phyloP scores from a whole-genome alignment of 2,329 filamentous ascomycete species.

The Gaeumannomyces tritici region DNA sequence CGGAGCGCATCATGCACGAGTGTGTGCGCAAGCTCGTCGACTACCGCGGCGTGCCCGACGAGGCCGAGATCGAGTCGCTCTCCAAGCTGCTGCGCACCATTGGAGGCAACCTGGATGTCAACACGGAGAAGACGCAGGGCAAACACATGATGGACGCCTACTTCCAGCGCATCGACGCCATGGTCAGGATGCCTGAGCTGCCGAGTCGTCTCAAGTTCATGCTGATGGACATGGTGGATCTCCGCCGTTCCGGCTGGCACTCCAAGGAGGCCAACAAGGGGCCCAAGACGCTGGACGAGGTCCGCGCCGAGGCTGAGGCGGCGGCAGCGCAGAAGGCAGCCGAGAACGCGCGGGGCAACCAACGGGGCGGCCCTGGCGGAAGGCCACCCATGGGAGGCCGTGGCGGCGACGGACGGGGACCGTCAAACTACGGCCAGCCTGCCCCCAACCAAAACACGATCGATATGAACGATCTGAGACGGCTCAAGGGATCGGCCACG shows the following conservation, averaged over 20 bases:
- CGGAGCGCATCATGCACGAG: conserved; percentile 98
- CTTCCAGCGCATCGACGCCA: conserved; percentile 77
- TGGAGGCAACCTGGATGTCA: conserved; percentile 64
- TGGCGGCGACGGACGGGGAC: conserved; percentile 79
- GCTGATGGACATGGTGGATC: conserved; percentile 88
- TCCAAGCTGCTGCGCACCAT: conserved; percentile 89
- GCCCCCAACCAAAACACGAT: conserved; percentile 85
- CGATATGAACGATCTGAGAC: conserved; percentile 82
- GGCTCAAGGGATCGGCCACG: conserved; percentile 58
- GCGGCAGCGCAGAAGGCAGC: conserved; percentile 71
- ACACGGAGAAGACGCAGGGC: conserved; percentile 60
- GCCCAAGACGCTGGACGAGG: conserved; percentile 90
- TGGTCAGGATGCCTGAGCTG: conserved; percentile 71
- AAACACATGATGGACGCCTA: conserved; percentile 84
- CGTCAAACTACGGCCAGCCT: conserved; percentile 61
- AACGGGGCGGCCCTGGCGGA: conserved; percentile 58
- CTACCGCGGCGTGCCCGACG: conserved; percentile 85
- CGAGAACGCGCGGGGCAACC: conserved; percentile 51
- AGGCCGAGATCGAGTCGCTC: conserved; percentile 92
- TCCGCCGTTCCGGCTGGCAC: conserved; percentile 67
- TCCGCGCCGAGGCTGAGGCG: conserved; percentile 72
- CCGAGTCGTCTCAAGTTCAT: conserved; percentile 90
- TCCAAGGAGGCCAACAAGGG: conserved; percentile 90
- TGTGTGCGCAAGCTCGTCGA: conserved; percentile 96
- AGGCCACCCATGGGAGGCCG: conserved; percentile 55